Evolutionary conservation across 192 early-diverging fungal species (phyloP).

Genomic region (Oehlia diaphana): DNA sequence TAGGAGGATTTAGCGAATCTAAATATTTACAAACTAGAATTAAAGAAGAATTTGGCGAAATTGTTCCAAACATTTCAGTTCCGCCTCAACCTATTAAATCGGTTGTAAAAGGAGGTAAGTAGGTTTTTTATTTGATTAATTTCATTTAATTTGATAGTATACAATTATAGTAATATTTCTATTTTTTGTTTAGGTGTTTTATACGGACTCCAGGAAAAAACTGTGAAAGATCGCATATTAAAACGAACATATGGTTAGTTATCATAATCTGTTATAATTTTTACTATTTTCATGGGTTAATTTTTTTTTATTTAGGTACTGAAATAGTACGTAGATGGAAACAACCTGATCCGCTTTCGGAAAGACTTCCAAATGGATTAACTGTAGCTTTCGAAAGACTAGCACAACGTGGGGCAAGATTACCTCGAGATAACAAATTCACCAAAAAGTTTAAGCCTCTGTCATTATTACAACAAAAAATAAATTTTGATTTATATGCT

Average conservation of each 20-base stretch:
- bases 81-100: constrained; percentile 42
- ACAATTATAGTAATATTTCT: too few relatives aligned
- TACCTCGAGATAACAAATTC: background rate
- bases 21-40: constrained; percentile 51
- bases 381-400: background rate
- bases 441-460: background rate
- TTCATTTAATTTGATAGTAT: too few relatives aligned
- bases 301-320: background rate
- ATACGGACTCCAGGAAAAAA: too few relatives aligned
- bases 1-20: constrained; percentile 34
- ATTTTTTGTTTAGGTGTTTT: too few relatives aligned
- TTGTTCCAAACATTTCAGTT: constrained; percentile 46
- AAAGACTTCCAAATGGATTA: background rate
- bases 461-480: background rate
- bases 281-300: too few relatives aligned
- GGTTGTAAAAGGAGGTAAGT: constrained; percentile 46
- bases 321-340: background rate
- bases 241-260: too few relatives aligned
- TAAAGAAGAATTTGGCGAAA: constrained; percentile 44
- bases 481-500: background rate
- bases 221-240: too few relatives aligned
- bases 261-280: too few relatives aligned
- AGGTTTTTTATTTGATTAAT: too few relatives aligned
- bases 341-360: background rate
- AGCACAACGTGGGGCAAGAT: background rate